Conservation (phyloP, 306 rosid species). For the Fragaria nilgerrensis region DNA sequence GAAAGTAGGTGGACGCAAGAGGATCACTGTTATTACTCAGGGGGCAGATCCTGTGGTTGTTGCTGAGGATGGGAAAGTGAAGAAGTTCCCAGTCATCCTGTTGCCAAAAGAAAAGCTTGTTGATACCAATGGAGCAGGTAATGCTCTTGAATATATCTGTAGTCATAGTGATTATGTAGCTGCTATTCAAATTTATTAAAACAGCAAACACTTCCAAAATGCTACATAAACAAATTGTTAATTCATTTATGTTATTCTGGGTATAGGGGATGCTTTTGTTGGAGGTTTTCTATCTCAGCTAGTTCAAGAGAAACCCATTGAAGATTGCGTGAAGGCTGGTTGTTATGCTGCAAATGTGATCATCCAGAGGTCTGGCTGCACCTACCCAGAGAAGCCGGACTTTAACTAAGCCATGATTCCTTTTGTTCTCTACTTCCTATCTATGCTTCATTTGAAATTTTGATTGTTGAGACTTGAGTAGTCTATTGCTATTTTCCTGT, state of each 20-base stretch:
- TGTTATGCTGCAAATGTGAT: conserved; percentile 80
- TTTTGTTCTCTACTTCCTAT: neutral
- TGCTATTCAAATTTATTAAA: neutral
- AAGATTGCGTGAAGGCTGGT: conserved; percentile 83
- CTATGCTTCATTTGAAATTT: conserved; percentile 9
- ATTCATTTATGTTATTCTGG: conserved; percentile 5
- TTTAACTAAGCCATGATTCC: conserved; percentile 34
- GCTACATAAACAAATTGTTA: neutral
- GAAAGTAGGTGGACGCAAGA: conserved; percentile 75
- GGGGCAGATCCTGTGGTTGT: conserved; percentile 91
- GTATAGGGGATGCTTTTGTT: conserved; percentile 87
- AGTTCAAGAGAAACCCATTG: conserved; percentile 68
- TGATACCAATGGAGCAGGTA: conserved; percentile 97
- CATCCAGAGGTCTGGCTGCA: conserved; percentile 94
- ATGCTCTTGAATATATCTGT: neutral
- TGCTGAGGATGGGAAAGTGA: conserved; percentile 89
- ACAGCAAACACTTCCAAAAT: neutral
- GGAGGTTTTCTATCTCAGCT: conserved; percentile 91
- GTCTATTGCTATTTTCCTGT: neutral
- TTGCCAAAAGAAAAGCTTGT: conserved; percentile 88
- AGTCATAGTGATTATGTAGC: neutral
- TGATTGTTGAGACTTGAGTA: neutral
- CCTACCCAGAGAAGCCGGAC: conserved; percentile 90
- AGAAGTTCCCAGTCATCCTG: conserved; percentile 58
- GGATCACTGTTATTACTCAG: conserved; percentile 89